Base-by-base conservation (phyloP, 2,329 filamentous ascomycete genomes). In the Exophiala lecanii-corni region DNA sequence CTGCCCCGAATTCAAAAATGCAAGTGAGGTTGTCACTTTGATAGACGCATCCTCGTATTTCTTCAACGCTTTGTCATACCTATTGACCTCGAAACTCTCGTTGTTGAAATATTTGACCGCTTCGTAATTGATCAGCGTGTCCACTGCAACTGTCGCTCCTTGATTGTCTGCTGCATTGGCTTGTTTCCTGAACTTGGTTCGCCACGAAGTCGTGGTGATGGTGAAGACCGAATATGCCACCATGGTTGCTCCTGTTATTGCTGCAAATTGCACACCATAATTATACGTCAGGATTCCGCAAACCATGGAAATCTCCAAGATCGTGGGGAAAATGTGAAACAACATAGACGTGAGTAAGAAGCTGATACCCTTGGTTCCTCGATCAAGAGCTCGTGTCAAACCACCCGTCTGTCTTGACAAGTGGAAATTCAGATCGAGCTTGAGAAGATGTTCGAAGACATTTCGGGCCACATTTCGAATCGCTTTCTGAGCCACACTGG, bases 101-200 rank as follows among this genome's bases (percentile, higher is more conserved):
- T 98, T 98, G 71, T 98, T 98, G 71, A 97, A 98, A 70, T 97
- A 95, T 68, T 98, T 98, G 61, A 98, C 92, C 10, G 94, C 91
- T 66, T 98, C 92, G 60, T 96, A 98, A 69, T 98, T 98, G 72
- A 98, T 95, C 38, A 98, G 71, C 1, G 89, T 95, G 67, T 98
- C 92, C 1, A 97, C 89, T 0, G 91, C 91, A 5, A 97, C 88
- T 0, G 91, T 97, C 1, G 91, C 94, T 0, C 88, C 92, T 61
- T 82, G 87, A 66, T 97, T 98, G 57, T 98, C 94, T 1, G 92
- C 94, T 4, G 89, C 88, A 62, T 98, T 98, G 28, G 92, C 89
- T 65, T 94, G 86, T 57, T 91, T 85, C 35, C 94, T 79, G 64
- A 98, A 98, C 64, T 94, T 94, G 2, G 94, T 98, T 57, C 94